These are phyloP conservation scores for Diplodia sapinea DNA, from an alignment of 2,329 filamentous ascomycete genomes.

Conservation along the genomic window DNA sequence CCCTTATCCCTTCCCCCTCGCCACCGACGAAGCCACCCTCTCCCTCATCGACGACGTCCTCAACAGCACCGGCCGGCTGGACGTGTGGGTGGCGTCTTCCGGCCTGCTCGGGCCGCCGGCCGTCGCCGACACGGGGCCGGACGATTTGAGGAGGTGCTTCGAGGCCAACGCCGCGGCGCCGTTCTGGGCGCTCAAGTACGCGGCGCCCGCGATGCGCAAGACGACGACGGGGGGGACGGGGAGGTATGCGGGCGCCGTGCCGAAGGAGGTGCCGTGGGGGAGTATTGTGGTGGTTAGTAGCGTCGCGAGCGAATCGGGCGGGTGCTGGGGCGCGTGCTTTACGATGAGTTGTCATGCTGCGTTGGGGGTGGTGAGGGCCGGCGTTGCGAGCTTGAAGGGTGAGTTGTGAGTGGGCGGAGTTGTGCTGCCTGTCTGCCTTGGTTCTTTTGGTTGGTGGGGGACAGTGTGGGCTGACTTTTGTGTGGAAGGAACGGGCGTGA, in stretches of 20 bases:
- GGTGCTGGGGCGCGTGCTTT: conserved; percentile 63
- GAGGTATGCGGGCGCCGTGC: conserved; percentile 65
- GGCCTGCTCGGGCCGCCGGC: conserved; percentile 62
- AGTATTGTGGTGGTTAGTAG: conserved; percentile 66
- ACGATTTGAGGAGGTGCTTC: conserved; percentile 63
- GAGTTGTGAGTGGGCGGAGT: neutral
- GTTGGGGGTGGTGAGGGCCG: conserved; percentile 64
- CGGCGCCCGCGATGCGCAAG: conserved; percentile 56
- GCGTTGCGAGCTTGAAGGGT: conserved; percentile 63
- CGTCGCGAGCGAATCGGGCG: conserved; percentile 63
- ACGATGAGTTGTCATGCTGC: conserved; percentile 67
- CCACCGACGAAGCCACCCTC: conserved; percentile 62
- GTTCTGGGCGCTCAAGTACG: conserved; percentile 70
- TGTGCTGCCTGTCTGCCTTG: too few species aligned
- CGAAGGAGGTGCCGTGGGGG: conserved; percentile 65
- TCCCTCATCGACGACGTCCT: conserved; percentile 68
- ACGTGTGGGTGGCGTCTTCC: conserved; percentile 65
- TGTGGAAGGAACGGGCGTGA: conserved; percentile 53
- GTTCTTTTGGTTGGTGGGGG: neutral
- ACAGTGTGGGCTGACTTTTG: neutral
- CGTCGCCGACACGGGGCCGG: conserved; percentile 62
- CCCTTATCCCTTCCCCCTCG: conserved; percentile 60
- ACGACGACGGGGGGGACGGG: neutral
- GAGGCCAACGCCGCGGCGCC: conserved; percentile 67
- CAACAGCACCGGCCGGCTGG: conserved; percentile 63